Conservation (phyloP, 1,284 basidiomycete genomes). For the Ganoderma lucidum region DNA sequence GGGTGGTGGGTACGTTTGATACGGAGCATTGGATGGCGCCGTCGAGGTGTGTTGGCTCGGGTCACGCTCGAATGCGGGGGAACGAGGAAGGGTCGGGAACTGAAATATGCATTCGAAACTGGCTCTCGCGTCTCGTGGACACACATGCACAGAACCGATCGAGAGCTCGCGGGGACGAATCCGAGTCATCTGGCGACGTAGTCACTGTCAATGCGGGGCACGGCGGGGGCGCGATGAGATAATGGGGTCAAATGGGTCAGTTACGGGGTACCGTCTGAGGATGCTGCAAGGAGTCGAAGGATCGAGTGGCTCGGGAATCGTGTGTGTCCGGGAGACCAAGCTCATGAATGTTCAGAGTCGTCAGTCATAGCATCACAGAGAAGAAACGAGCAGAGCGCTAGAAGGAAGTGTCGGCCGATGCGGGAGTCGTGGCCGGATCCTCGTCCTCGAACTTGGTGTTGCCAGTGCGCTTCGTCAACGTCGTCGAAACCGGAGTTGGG, state of each 20-base stretch:
- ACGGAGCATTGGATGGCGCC: too few species aligned
- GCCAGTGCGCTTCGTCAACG: too few species aligned
- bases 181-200: background rate
- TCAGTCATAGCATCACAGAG: background rate
- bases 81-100: too few species aligned
- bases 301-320: background rate
- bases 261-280: background rate
- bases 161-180: background rate
- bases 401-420: background rate
- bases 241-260: background rate
- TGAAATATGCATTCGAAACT: background rate
- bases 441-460: too few species aligned
- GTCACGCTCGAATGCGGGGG: too few species aligned
- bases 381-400: background rate
- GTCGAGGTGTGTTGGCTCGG: too few species aligned
- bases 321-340: background rate
- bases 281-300: background rate
- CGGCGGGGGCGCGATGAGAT: background rate
- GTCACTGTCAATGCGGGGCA: background rate
- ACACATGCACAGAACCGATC: background rate
- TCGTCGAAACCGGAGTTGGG: too few species aligned
- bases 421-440: background rate
- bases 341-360: too few species aligned
- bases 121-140: background rate
- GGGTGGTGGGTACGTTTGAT: background rate